Evolutionary conservation across 208 protist species (phyloP).

Genomic region (Trypanosoma lewisi): DNA sequence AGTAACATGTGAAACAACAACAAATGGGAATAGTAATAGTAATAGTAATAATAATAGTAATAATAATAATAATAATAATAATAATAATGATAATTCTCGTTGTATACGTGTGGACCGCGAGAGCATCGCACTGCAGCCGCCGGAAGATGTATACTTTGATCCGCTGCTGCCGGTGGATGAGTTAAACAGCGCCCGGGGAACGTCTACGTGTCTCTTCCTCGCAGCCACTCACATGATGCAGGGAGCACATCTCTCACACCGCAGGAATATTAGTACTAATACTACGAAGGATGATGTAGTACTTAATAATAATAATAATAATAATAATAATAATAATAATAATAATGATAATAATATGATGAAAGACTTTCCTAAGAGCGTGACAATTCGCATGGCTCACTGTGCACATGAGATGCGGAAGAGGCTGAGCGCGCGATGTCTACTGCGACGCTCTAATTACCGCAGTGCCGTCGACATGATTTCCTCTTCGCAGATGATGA

Average conservation of each 20-base stretch:
- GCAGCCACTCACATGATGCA: slow-evolving; percentile 37
- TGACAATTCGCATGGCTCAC: slow-evolving; percentile 11
- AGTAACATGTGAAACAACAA: neutral
- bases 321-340: neutral
- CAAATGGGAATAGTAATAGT: neutral
- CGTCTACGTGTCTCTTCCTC: slow-evolving; percentile 49
- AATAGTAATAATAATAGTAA: no score
- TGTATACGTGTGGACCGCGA: slow-evolving; percentile 38
- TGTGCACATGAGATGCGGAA: slow-evolving; percentile 1
- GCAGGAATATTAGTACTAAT: neutral
- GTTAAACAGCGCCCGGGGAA: slow-evolving; percentile 39
- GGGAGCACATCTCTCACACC: neutral
- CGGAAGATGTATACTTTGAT: slow-evolving; percentile 38
- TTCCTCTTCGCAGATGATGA: neutral
- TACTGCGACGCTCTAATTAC: neutral
- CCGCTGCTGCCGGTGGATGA: slow-evolving; percentile 64
- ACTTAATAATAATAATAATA: neutral
- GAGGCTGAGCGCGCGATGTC: slow-evolving; percentile 1
- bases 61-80: no score
- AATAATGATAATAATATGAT: neutral
- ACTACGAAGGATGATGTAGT: no score
- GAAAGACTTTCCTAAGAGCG: slow-evolving; percentile 3
- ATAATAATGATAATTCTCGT: no score
- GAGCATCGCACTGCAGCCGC: slow-evolving; percentile 33
- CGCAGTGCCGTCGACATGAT: neutral